Percentiles rank a stretch among this genome's conserved stretches.
Evolutionary conservation across 805 yeast genomes (phyloP).

Genomic region (Phaffomyces opuntiae): DNA sequence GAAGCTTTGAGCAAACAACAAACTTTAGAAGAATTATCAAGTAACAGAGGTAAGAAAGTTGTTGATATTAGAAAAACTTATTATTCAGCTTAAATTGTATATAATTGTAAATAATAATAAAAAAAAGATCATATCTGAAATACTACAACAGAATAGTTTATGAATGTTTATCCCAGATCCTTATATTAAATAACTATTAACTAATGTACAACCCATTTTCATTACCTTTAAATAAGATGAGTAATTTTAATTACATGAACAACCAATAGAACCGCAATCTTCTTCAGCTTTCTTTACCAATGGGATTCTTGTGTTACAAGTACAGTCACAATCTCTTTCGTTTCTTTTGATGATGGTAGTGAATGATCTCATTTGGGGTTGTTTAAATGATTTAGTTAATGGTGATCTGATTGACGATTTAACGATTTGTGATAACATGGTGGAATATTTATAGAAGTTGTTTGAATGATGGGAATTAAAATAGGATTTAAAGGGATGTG

Average conservation of each 20-base stretch:
- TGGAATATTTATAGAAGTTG: too few species aligned
- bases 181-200: not conserved
- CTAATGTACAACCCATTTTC: not conserved
- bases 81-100: constrained; percentile 43
- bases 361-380: constrained; percentile 8
- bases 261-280: constrained; percentile 22
- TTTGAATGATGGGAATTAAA: too few species aligned
- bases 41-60: constrained; percentile 89
- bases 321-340: constrained; percentile 24
- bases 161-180: not conserved
- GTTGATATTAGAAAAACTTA: constrained; percentile 89
- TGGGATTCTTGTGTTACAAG: constrained; percentile 15
- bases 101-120: not conserved
- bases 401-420: constrained; percentile 14
- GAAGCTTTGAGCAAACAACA: constrained; percentile 80
- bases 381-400: not conserved
- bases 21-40: constrained; percentile 80
- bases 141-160: not conserved
- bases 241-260: constrained; percentile 16
- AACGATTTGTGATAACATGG: constrained; percentile 2
- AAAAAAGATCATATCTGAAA: not conserved
- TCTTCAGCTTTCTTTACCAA: constrained; percentile 18
- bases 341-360: constrained; percentile 8
- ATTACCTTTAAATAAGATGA: not conserved
- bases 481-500: too few species aligned